Conservation (phyloP, 805 yeast genomes). For the Kodamaea nitidulidarum region DNA sequence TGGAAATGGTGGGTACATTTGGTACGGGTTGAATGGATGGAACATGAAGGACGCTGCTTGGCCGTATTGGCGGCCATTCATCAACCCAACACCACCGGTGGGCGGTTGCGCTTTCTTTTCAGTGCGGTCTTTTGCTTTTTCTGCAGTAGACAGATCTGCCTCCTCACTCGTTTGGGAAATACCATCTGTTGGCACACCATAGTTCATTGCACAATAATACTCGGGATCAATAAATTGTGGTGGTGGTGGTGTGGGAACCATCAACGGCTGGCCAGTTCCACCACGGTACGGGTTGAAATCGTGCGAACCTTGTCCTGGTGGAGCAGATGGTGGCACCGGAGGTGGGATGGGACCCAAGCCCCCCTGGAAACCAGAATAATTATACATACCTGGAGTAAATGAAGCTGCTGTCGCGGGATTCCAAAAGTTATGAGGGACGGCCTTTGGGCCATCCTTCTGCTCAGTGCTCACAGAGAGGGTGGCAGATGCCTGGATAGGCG, state of each 20-base stretch:
- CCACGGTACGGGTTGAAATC: conserved; percentile 1
- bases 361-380: conserved; percentile 16
- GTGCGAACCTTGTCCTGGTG: conserved; percentile 7
- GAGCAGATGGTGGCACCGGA: conserved; percentile 19
- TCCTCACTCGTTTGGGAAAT: no score
- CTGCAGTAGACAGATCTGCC: no score
- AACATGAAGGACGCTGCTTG: conserved; percentile 40
- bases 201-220: conserved; percentile 30
- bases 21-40: conserved; percentile 49
- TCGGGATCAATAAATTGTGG: conserved; percentile 37
- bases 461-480: conserved; percentile 31
- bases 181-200: conserved; percentile 12
- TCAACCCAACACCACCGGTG: conserved; percentile 25
- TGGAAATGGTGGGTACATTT: conserved; percentile 27
- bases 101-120: conserved; percentile 17
- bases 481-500: conserved; percentile 44
- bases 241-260: conserved; percentile 32
- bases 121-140: not conserved
- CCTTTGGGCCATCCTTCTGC: conserved; percentile 13
- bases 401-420: conserved; percentile 62
- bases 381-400: conserved; percentile 44
- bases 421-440: conserved; percentile 46
- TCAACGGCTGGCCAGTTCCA: conserved; percentile 21
- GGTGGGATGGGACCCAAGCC: conserved; percentile 11
- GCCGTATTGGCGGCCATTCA: conserved; percentile 26